Conservation (phyloP, 1,284 basidiomycete species). For the Fomitopsis pinicola region DNA sequence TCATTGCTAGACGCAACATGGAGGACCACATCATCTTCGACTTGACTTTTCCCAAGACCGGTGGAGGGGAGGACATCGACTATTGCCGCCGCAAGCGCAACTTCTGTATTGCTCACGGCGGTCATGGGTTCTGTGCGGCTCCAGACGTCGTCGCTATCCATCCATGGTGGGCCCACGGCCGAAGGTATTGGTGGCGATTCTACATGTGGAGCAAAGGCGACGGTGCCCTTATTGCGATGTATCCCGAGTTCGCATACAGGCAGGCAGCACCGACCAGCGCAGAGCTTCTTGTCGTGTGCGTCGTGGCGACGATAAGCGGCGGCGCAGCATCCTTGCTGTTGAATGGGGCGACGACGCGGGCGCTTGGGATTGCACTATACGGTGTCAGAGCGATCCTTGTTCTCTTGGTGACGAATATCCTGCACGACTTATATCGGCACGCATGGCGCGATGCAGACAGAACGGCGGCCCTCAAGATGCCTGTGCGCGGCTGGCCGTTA, state of each 20-base stretch:
- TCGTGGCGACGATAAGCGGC: slow-evolving; percentile 12
- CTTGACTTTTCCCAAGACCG: slow-evolving; percentile 52
- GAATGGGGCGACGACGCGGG: slow-evolving; percentile 7
- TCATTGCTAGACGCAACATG: slow-evolving; percentile 44
- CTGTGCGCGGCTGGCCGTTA: slow-evolving; percentile 33
- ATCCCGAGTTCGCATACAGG: slow-evolving; percentile 42
- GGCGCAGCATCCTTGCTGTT: slow-evolving; percentile 10
- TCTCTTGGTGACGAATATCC: slow-evolving; percentile 38
- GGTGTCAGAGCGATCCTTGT: slow-evolving; percentile 22
- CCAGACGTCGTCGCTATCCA: slow-evolving; percentile 46
- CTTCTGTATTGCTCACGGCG: slow-evolving; percentile 30
- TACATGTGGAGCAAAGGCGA: slow-evolving; percentile 59
- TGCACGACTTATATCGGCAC: slow-evolving; percentile 47
- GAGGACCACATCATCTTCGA: slow-evolving; percentile 43
- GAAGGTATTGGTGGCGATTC: slow-evolving; percentile 48
- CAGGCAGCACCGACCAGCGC: slow-evolving; percentile 47
- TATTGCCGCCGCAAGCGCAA: slow-evolving; percentile 49
- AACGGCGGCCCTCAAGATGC: slow-evolving; percentile 30
- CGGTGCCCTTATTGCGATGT: slow-evolving; percentile 43
- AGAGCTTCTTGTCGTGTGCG: slow-evolving; percentile 36
- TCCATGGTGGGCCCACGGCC: slow-evolving; percentile 53
- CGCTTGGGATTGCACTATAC: slow-evolving; percentile 7
- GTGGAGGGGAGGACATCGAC: slow-evolving; percentile 62
- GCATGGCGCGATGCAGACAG: slow-evolving; percentile 36
- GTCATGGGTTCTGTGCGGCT: slow-evolving; percentile 43